Evolutionary conservation across 2,329 filamentous ascomycete genomes (phyloP).

Genomic region (Pseudogymnoascus sp.): DNA sequence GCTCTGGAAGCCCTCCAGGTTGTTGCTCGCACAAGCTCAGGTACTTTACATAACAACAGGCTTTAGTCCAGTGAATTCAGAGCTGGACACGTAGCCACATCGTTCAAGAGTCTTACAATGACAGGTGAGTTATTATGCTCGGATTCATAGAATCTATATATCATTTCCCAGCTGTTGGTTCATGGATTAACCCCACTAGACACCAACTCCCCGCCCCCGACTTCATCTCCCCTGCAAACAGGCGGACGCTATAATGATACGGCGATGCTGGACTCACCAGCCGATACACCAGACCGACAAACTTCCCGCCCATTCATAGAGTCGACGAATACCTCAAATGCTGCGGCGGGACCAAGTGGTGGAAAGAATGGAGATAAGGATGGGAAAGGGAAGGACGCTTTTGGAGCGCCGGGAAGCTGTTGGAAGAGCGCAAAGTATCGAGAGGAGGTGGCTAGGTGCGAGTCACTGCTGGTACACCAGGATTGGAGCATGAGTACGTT

Average conservation of each 20-base stretch:
- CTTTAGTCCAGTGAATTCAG: background rate
- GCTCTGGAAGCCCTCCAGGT: background rate
- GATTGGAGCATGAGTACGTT: slow-evolving; percentile 41
- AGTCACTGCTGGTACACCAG: slow-evolving; percentile 42
- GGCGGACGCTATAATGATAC: background rate
- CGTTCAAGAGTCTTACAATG: background rate
- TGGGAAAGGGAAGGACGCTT: slow-evolving; percentile 25
- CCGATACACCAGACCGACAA: background rate
- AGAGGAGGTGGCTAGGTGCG: slow-evolving; percentile 45
- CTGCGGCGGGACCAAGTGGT: slow-evolving; percentile 1
- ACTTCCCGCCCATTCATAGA: slow-evolving; percentile 4
- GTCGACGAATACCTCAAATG: background rate
- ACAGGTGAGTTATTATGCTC: background rate
- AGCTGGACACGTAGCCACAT: background rate
- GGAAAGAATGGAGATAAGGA: slow-evolving; percentile 11
- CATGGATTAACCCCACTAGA: slow-evolving; percentile 1
- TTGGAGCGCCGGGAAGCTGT: slow-evolving; percentile 37
- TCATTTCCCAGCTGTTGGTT: background rate
- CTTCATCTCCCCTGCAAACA: slow-evolving; percentile 8
- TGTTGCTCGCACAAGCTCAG: background rate
- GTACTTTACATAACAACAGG: background rate
- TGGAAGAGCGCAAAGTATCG: slow-evolving; percentile 50
- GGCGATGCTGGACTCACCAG: slow-evolving; percentile 9
- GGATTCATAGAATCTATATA: background rate
- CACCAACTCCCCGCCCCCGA: slow-evolving; percentile 1